A percentile compares a stretch with the other conserved stretches of the same genome.
Evolutionary conservation across 306 rosid genomes (phyloP).

Genomic region (Corylus heterophylla): DNA sequence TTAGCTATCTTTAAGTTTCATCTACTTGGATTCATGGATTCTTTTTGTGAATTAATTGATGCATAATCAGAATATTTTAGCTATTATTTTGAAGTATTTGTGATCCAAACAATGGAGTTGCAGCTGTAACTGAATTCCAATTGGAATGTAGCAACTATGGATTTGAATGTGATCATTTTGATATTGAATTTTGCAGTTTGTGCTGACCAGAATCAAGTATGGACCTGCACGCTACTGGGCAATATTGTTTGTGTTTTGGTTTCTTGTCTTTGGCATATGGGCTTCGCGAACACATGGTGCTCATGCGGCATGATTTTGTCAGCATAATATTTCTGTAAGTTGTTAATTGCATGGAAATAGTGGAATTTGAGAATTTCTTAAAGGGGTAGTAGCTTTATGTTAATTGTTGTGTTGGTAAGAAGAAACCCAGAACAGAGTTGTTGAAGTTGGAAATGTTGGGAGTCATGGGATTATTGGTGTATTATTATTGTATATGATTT

Average conservation of each 20-base stretch:
- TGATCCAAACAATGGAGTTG: not conserved
- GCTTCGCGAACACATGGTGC: constrained; percentile 85
- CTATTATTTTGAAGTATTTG: not conserved
- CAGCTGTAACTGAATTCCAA: not conserved
- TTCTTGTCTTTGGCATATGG: constrained; percentile 97
- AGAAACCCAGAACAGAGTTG: not conserved
- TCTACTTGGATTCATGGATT: not conserved
- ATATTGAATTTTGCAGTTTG: constrained; percentile 65
- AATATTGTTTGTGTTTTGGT: constrained; percentile 94
- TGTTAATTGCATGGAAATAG: not conserved
- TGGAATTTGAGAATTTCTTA: not conserved
- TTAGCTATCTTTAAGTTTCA: not conserved
- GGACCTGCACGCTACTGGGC: constrained; percentile 99
- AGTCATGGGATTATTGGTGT: not conserved
- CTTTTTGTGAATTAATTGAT: not conserved
- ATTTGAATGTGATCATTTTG: constrained; percentile 27
- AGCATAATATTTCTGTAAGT: not conserved
- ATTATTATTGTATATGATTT: no score
- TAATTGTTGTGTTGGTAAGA: not conserved
- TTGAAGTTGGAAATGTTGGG: not conserved
- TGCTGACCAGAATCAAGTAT: constrained; percentile 91
- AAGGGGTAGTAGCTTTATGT: not conserved
- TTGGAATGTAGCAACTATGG: not conserved
- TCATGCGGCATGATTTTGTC: constrained; percentile 58
- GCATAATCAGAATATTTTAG: not conserved